These are phyloP conservation scores for Calonectria ilicicola DNA, from an alignment of 2,329 filamentous ascomycete species.

Conservation along the genomic window DNA sequence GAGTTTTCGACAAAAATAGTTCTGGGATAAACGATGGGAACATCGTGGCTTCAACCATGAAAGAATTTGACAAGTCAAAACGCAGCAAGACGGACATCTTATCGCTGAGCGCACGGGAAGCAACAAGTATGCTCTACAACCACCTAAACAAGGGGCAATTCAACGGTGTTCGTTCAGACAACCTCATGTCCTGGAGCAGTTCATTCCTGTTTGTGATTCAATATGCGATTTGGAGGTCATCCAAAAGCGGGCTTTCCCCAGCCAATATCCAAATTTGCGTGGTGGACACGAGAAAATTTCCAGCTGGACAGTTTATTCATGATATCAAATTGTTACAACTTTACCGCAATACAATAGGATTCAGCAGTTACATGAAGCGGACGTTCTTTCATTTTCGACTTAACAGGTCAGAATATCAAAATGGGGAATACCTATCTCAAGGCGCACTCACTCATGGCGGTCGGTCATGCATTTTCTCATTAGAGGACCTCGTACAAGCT, in stretches of 20 bases:
- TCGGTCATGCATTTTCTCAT: background rate
- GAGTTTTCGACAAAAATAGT: conserved; percentile 5
- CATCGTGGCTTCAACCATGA: conserved; percentile 4
- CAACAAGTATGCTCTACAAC: background rate
- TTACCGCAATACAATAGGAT: background rate
- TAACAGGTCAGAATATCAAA: background rate
- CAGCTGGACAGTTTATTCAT: conserved; percentile 1
- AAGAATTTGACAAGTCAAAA: background rate
- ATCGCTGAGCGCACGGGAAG: background rate
- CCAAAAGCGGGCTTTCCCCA: background rate
- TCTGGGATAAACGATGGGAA: background rate
- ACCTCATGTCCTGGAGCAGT: conserved; percentile 11
- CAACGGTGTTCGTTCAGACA: background rate
- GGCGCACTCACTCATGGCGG: background rate
- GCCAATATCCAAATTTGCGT: background rate
- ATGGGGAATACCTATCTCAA: conserved; percentile 13
- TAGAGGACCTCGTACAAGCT: background rate
- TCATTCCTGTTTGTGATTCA: conserved; percentile 8
- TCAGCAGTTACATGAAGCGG: background rate
- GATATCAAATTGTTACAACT: background rate
- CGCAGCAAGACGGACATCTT: conserved; percentile 1
- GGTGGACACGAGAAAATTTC: conserved; percentile 1
- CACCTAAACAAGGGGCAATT: background rate
- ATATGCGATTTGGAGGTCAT: conserved; percentile 5
- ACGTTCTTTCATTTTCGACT: conserved; percentile 9